A percentile compares a stretch with the other conserved stretches of the same genome.
phyloP scores from a whole-genome alignment of 345 rosid species.

The Pistacia integerrima region DNA sequence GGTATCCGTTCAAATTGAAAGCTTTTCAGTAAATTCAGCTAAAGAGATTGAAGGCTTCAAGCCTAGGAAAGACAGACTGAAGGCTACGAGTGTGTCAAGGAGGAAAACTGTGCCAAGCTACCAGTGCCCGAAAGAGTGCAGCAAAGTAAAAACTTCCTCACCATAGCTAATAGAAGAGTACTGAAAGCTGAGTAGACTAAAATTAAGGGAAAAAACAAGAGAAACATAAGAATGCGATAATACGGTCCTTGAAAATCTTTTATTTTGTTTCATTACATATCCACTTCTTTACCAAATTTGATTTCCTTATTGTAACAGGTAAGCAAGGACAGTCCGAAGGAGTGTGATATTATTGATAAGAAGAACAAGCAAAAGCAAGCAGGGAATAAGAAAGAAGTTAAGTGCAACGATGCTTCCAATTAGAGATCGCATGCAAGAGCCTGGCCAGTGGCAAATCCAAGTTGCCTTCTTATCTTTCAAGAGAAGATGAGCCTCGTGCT shows the following conservation, averaged over 20 bases:
- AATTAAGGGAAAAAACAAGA: not conserved
- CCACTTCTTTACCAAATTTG: not conserved
- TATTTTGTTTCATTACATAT: not conserved
- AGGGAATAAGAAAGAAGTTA: constrained; percentile 32
- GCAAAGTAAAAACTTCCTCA: constrained; percentile 39
- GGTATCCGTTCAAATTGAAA: constrained; percentile 53
- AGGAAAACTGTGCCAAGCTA: constrained; percentile 55
- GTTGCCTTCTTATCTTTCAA: not conserved
- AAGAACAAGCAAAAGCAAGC: constrained; percentile 33
- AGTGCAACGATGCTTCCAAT: constrained; percentile 26
- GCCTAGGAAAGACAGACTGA: constrained; percentile 34
- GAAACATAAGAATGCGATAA: not conserved
- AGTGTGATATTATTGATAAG: constrained; percentile 34
- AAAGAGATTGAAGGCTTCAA: constrained; percentile 25
- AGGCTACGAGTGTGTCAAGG: constrained; percentile 39
- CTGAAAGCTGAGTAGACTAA: too few relatives aligned
- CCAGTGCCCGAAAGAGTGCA: constrained; percentile 43
- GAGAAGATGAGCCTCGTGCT: not conserved
- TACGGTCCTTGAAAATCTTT: not conserved
- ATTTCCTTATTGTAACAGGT: constrained; percentile 31
- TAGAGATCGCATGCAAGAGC: not conserved
- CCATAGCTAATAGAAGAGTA: not conserved
- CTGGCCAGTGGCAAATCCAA: not conserved
- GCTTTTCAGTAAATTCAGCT: constrained; percentile 28
- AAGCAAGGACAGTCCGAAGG: constrained; percentile 33